phyloP scores from a whole-genome alignment of 257 asterid species.

The Linaria vulgaris region DNA sequence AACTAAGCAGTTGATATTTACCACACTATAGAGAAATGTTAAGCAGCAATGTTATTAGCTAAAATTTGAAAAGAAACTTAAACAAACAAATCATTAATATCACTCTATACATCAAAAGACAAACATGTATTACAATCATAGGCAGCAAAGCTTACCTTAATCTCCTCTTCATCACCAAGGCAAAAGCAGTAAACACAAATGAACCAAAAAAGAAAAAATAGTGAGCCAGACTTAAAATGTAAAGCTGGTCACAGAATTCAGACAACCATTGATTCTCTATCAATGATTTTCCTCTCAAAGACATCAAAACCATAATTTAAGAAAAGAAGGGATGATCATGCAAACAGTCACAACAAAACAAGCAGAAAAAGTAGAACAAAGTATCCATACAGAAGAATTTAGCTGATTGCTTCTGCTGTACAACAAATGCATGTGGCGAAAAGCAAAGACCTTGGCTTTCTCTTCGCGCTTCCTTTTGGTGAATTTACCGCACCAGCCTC shows the following conservation, averaged over 20 bases:
- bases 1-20: too few species aligned
- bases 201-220: not conserved
- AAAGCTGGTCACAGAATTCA: too few species aligned
- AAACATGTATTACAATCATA: not conserved
- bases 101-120: not conserved
- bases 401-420: conserved; percentile 48
- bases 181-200: not conserved
- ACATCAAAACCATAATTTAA: not conserved
- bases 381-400: not conserved
- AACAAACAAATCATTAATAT: not conserved
- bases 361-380: not conserved
- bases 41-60: too few species aligned
- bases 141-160: not conserved
- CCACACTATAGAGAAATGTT: not conserved
- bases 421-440: conserved; percentile 80
- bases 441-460: conserved; percentile 57
- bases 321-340: too few species aligned
- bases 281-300: not conserved
- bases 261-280: not conserved
- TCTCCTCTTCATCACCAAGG: not conserved
- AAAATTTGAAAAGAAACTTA: not conserved
- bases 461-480: conserved; percentile 32
- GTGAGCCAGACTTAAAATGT: not conserved
- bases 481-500: conserved; percentile 24
- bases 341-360: conserved; percentile 8